Evolutionary conservation across 768 basidiomycete species (phyloP).

Genomic region (Pisolithus sp.): DNA sequence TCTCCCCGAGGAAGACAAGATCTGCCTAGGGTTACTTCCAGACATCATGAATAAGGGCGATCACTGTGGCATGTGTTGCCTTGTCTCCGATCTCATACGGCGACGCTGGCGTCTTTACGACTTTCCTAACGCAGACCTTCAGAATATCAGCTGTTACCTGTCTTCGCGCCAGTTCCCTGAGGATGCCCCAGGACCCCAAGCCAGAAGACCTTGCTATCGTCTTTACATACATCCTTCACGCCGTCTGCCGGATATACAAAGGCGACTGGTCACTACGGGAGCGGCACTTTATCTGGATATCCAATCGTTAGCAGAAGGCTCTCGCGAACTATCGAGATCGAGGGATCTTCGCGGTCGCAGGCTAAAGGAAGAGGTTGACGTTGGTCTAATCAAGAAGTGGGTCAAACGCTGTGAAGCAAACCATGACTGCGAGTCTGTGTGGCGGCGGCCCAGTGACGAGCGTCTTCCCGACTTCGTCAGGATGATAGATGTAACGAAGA

Average conservation of each 20-base stretch:
- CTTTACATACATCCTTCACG: background rate
- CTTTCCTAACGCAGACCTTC: background rate
- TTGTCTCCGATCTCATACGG: background rate
- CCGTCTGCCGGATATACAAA: background rate
- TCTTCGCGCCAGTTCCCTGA: background rate
- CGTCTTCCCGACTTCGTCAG: background rate
- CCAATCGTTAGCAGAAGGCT: constrained; percentile 2
- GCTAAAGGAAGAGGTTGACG: background rate
- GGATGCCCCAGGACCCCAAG: background rate
- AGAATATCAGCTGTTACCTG: background rate
- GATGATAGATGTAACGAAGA: constrained; percentile 1
- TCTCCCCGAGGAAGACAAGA: background rate
- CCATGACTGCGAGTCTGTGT: constrained; percentile 1
- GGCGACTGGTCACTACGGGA: background rate
- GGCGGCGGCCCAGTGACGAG: background rate
- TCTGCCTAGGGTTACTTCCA: background rate
- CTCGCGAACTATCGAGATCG: constrained; percentile 1
- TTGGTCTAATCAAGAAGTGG: constrained; percentile 4
- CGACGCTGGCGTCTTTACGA: constrained; percentile 2
- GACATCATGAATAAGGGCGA: constrained; percentile 1
- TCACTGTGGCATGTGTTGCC: constrained; percentile 3
- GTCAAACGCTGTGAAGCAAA: background rate
- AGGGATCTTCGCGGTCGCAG: constrained; percentile 5
- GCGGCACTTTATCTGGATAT: background rate
- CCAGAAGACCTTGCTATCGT: background rate